A percentile compares a stretch with the other conserved stretches of the same genome.
phyloP scores from a whole-genome alignment of 371 early-diverging fungal species.

The Circinella umbellata region DNA sequence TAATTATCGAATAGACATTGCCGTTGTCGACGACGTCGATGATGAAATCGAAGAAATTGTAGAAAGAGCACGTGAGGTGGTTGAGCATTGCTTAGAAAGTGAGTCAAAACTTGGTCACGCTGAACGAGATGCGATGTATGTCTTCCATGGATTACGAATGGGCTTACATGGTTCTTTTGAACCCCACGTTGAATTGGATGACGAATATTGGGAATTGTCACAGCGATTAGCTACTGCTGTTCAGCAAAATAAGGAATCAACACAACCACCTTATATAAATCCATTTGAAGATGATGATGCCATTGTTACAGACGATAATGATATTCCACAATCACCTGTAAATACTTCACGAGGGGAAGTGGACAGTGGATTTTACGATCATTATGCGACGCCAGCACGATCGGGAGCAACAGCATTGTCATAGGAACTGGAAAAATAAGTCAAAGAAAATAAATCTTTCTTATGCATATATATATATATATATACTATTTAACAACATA shows the following conservation, averaged over 20 bases:
- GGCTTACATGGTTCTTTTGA: constrained; percentile 40
- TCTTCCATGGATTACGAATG: constrained; percentile 51
- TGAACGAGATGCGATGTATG: constrained; percentile 59
- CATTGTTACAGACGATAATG: constrained; percentile 45
- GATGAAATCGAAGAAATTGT: constrained; percentile 31
- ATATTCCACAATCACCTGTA: constrained; percentile 8
- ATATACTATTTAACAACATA: background rate
- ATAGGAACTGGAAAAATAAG: background rate
- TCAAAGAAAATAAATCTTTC: background rate
- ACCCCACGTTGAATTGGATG: constrained; percentile 40
- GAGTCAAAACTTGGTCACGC: constrained; percentile 47
- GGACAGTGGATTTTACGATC: constrained; percentile 32
- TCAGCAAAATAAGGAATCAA: constrained; percentile 28
- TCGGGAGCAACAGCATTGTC: constrained; percentile 10
- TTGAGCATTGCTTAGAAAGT: constrained; percentile 53
- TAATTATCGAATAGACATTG: constrained; percentile 17
- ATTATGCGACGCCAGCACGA: constrained; percentile 7
- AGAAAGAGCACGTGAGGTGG: constrained; percentile 40
- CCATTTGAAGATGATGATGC: constrained; percentile 53
- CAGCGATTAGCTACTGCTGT: constrained; percentile 29
- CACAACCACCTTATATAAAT: constrained; percentile 39
- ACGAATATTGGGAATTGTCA: constrained; percentile 35
- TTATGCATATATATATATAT: too few relatives aligned
- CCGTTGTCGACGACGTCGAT: constrained; percentile 25
- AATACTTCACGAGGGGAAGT: constrained; percentile 19